Percentiles rank a stretch among this genome's conserved stretches.
Evolutionary conservation across 345 rosid genomes (phyloP).

Genomic region (Ceriops decandra): DNA sequence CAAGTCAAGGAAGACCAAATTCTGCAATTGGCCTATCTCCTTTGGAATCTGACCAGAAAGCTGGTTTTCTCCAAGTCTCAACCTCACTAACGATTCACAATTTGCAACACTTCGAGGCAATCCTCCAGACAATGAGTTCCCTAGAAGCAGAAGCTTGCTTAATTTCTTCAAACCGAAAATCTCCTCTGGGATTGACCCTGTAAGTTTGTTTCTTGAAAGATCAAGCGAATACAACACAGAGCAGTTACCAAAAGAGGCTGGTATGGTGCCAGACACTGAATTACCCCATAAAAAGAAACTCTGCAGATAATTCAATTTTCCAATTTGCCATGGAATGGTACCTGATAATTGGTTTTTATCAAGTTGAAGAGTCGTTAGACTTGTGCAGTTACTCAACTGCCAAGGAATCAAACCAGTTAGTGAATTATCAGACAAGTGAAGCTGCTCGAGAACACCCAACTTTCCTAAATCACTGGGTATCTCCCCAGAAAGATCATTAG

Average conservation of each 20-base stretch:
- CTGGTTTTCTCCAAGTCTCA: conserved; percentile 90
- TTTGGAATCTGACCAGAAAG: conserved; percentile 80
- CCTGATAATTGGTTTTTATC: conserved; percentile 87
- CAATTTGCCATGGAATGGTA: conserved; percentile 67
- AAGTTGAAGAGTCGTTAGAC: conserved; percentile 82
- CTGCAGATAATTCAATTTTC: conserved; percentile 67
- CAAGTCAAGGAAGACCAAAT: conserved; percentile 86
- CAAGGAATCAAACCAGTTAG: conserved; percentile 67
- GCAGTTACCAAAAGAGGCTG: conserved; percentile 83
- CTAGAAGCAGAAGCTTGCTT: conserved; percentile 90
- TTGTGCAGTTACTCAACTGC: conserved; percentile 80
- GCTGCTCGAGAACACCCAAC: conserved; percentile 74
- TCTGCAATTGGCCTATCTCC: conserved; percentile 83
- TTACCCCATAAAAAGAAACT: conserved; percentile 95
- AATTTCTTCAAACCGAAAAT: conserved; percentile 73
- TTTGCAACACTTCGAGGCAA: conserved; percentile 57
- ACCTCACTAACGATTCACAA: conserved; percentile 77
- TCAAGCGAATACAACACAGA: conserved; percentile 69
- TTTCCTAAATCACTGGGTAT: conserved; percentile 82
- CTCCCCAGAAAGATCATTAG: conserved; percentile 71
- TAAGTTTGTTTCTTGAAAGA: conserved; percentile 84
- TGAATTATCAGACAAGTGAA: conserved; percentile 85
- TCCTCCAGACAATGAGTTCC: conserved; percentile 78
- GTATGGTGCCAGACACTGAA: conserved; percentile 73
- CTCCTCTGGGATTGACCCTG: conserved; percentile 81